Conservation (phyloP, 805 yeast species). For the Jamesozyma spencerorum region DNA sequence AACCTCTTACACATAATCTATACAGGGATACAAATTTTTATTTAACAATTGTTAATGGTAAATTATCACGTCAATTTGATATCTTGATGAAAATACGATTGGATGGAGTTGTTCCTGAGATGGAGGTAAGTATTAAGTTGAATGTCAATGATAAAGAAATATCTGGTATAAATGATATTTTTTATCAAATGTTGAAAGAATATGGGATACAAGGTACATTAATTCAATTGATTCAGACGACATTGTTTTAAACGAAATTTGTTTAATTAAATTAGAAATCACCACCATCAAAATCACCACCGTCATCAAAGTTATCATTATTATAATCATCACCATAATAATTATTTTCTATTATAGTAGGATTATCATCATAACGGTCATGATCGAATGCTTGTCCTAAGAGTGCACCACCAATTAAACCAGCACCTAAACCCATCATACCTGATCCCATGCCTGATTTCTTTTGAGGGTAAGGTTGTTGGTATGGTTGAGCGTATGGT, state of each 20-base stretch:
- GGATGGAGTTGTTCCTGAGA: conserved; percentile 1
- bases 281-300: conserved; percentile 22
- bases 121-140: background rate
- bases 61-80: too few relatives aligned
- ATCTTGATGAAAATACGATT: too few relatives aligned
- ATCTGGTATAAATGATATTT: conserved; percentile 7
- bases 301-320: conserved; percentile 27
- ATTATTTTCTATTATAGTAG: conserved; percentile 28
- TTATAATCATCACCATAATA: conserved; percentile 30
- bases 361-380: conserved; percentile 6
- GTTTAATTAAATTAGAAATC: conserved; percentile 4
- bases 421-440: conserved; percentile 46
- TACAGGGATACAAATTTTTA: background rate
- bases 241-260: background rate
- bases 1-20: background rate
- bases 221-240: conserved; percentile 3
- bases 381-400: conserved; percentile 37
- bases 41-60: too few relatives aligned
- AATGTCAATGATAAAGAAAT: background rate
- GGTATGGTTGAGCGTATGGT: conserved; percentile 25
- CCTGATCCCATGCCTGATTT: conserved; percentile 32
- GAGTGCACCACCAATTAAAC: conserved; percentile 53
- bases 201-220: conserved; percentile 19
- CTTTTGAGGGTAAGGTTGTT: conserved; percentile 22
- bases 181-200: conserved; percentile 14